phyloP scores from a whole-genome alignment of 192 early-diverging fungal species.

The Lobulomyces angularis region DNA sequence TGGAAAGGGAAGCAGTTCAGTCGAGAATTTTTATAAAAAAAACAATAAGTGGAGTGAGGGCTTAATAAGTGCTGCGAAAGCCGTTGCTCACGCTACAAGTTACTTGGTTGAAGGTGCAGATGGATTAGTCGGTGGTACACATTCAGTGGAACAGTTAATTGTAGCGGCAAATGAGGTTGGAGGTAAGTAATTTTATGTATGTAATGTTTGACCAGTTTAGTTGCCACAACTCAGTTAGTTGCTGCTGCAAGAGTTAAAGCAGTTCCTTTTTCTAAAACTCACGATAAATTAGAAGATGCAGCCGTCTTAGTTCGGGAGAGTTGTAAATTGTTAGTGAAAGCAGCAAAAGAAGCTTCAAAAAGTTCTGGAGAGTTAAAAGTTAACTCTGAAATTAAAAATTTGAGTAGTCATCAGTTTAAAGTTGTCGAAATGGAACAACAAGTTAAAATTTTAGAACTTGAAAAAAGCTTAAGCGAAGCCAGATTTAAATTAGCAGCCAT shows the following conservation, averaged over 20 bases:
- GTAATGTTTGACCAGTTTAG: no score
- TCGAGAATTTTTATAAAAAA: slow-evolving; percentile 94
- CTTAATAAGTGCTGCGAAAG: slow-evolving; percentile 88
- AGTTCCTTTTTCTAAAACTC: slow-evolving; percentile 79
- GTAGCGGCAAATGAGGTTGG: slow-evolving; percentile 96
- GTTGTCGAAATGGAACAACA: slow-evolving; percentile 97
- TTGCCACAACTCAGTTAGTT: slow-evolving; percentile 91
- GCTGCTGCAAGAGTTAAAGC: slow-evolving; percentile 94
- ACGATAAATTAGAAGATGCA: slow-evolving; percentile 85
- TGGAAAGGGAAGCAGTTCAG: slow-evolving; percentile 65
- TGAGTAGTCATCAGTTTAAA: slow-evolving; percentile 89
- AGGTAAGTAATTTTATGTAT: no score
- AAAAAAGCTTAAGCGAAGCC: slow-evolving; percentile 79
- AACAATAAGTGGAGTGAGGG: slow-evolving; percentile 99
- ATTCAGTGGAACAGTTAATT: slow-evolving; percentile 85
- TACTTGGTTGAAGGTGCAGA: slow-evolving; percentile 89
- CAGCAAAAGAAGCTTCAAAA: slow-evolving; percentile 74
- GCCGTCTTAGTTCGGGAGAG: slow-evolving; percentile 89
- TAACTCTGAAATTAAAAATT: slow-evolving; percentile 50
- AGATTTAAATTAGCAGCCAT: slow-evolving; percentile 83
- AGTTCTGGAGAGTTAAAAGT: slow-evolving; percentile 32
- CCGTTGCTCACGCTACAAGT: slow-evolving; percentile 86
- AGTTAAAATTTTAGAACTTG: slow-evolving; percentile 88
- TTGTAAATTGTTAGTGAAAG: slow-evolving; percentile 76
- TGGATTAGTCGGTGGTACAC: slow-evolving; percentile 81